phyloP scores from a whole-genome alignment of 164 flowering plant genomes.

The Umbilicus rupestris region DNA sequence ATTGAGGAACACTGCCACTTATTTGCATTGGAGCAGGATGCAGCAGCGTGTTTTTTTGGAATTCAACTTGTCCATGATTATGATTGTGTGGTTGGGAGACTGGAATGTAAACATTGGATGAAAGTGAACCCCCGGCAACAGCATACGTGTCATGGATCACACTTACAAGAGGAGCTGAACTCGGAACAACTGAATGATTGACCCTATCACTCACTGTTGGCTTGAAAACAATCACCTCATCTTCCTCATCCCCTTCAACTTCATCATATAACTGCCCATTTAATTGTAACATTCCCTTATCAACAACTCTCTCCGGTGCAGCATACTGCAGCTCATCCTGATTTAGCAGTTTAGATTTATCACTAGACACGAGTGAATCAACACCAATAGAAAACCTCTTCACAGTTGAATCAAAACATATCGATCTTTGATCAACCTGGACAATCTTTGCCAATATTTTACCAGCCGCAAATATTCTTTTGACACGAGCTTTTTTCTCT shows the following conservation, averaged over 20 bases:
- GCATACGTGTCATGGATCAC: constrained; percentile 22
- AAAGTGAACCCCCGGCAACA: constrained; percentile 21
- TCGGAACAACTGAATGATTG: constrained; percentile 21
- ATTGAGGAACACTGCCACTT: constrained; percentile 21
- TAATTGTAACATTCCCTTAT: constrained; percentile 17
- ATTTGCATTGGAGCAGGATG: constrained; percentile 23
- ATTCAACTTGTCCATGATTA: constrained; percentile 20
- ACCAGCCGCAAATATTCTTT: constrained; percentile 86
- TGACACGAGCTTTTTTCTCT: constrained; percentile 53
- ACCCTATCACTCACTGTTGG: constrained; percentile 57
- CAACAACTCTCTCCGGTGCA: constrained; percentile 14
- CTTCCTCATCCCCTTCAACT: constrained; percentile 74
- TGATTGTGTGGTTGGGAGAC: constrained; percentile 16
- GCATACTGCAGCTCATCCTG: constrained; percentile 22
- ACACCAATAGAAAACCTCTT: constrained; percentile 56
- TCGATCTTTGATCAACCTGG: constrained; percentile 39
- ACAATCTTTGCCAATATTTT: constrained; percentile 55
- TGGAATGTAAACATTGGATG: constrained; percentile 20
- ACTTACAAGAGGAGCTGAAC: constrained; percentile 21
- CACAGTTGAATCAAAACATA: constrained; percentile 46
- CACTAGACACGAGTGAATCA: constrained; percentile 36
- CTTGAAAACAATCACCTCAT: constrained; percentile 86
- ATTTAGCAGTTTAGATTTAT: constrained; percentile 17
- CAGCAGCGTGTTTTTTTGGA: constrained; percentile 20
- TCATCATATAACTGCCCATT: constrained; percentile 25